A percentile compares a stretch with the other conserved stretches of the same genome.
phyloP scores from a whole-genome alignment of 225 moss, liverwort and hornwort genomes.

The Pleurozium schreberi region DNA sequence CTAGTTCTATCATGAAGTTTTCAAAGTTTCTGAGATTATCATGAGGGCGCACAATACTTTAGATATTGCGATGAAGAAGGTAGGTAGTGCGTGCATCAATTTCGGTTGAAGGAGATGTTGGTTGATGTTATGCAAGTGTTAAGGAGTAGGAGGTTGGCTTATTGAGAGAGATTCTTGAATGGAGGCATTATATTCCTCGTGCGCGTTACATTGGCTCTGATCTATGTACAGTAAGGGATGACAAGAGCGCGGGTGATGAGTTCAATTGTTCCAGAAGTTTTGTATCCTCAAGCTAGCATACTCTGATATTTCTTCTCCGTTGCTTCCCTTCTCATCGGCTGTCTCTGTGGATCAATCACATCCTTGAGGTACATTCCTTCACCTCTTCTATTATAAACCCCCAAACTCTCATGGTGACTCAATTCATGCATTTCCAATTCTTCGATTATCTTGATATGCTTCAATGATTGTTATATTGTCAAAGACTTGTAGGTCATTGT shows the following conservation, averaged over 20 bases:
- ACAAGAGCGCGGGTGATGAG: not conserved
- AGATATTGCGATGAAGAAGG: not conserved
- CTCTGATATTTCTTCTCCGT: not conserved
- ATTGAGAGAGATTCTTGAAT: not conserved
- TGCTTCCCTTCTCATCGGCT: not conserved
- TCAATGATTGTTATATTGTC: not conserved
- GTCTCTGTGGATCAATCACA: not conserved
- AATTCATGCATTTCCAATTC: not conserved
- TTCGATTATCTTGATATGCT: not conserved
- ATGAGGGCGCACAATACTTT: not conserved
- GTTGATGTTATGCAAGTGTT: not conserved
- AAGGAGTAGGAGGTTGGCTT: not conserved
- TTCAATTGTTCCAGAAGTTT: not conserved
- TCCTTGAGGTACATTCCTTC: not conserved
- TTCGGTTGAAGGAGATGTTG: not conserved
- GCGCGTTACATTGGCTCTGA: not conserved
- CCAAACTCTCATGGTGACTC: not conserved
- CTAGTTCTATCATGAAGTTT: not conserved
- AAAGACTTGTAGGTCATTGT: not conserved
- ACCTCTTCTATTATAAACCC: not conserved
- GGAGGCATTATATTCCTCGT: not conserved
- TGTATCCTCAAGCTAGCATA: not conserved
- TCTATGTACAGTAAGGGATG: not conserved
- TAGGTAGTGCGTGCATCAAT: not conserved
- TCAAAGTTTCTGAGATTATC: not conserved